Conservation (phyloP, 192 early-diverging fungal species). For the Phycomyces nitens region DNA sequence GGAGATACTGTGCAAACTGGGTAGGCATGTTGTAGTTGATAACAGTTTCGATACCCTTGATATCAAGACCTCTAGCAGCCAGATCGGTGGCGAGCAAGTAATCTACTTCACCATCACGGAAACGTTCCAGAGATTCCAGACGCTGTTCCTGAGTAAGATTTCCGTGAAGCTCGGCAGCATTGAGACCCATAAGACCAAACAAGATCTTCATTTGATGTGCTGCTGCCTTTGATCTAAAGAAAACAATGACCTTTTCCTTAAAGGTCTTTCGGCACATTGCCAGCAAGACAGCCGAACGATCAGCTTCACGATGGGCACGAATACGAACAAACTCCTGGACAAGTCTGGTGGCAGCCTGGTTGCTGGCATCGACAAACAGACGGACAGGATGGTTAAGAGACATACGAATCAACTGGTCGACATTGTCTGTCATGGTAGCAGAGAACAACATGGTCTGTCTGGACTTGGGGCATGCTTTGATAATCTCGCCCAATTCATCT, state of each 20-base stretch:
- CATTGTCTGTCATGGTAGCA: conserved; percentile 98
- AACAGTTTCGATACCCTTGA: conserved; percentile 93
- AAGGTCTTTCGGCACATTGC: conserved; percentile 83
- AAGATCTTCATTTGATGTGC: conserved; percentile 99
- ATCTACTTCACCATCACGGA: conserved; percentile 82
- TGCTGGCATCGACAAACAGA: conserved; percentile 82
- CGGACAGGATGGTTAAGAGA: conserved; percentile 87
- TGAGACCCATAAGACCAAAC: conserved; percentile 86
- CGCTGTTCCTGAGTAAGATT: conserved; percentile 90
- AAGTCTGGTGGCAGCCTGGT: conserved; percentile 72
- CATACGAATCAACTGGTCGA: conserved; percentile 91
- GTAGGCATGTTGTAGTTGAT: conserved; percentile 99
- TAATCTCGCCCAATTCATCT: conserved; percentile 93
- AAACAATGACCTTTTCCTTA: conserved; percentile 78
- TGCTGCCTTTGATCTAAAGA: conserved; percentile 91
- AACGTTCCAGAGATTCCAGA: conserved; percentile 84
- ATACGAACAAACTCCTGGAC: conserved; percentile 97
- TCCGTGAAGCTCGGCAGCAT: conserved; percentile 91
- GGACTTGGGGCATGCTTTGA: conserved; percentile 78
- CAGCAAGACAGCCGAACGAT: conserved; percentile 81
- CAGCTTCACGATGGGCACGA: conserved; percentile 76
- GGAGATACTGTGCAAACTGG: conserved; percentile 88
- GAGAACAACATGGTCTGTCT: conserved; percentile 99
- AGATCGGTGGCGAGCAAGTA: conserved; percentile 95
- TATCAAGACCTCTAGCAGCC: conserved; percentile 95